Evolutionary conservation across 257 asterid genomes (phyloP).

Genomic region (Prunella vulgaris): DNA sequence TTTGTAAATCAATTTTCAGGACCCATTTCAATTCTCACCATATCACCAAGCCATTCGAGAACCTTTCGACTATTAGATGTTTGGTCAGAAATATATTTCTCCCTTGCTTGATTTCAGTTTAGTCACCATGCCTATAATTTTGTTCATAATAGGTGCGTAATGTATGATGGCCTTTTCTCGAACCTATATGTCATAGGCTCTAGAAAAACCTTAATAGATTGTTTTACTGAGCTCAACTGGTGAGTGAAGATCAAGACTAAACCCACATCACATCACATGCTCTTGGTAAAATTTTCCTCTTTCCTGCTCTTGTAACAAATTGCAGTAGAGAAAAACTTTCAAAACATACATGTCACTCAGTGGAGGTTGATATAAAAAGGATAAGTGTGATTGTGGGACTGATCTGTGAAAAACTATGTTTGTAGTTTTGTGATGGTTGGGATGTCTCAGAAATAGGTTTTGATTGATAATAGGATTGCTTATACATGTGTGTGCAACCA

Average conservation of each 20-base stretch:
- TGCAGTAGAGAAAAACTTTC: not conserved
- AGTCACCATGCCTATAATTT: conserved; percentile 15
- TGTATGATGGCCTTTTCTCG: not conserved
- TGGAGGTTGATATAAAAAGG: conserved; percentile 6
- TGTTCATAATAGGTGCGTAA: not conserved
- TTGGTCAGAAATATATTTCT: conserved; percentile 69
- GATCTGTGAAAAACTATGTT: not conserved
- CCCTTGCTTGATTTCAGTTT: conserved; percentile 81
- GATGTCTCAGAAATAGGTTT: not conserved
- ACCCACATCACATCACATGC: not conserved
- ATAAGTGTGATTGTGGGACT: not conserved
- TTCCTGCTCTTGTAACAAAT: not conserved
- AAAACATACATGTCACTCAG: not conserved
- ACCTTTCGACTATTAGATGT: conserved; percentile 83
- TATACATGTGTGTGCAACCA: conserved; percentile 5
- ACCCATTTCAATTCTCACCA: conserved; percentile 69
- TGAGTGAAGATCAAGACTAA: not conserved
- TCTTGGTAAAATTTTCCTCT: not conserved
- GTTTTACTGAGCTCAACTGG: not conserved
- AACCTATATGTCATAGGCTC: not conserved
- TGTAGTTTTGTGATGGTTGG: conserved; percentile 14
- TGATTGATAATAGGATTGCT: not conserved
- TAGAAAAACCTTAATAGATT: not conserved
- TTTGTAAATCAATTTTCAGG: conserved; percentile 46
- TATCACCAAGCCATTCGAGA: conserved; percentile 79